Percentiles rank a stretch among this genome's conserved stretches.
Conservation (phyloP, 371 early-diverging fungal genomes). For the Mucor racemosus region DNA sequence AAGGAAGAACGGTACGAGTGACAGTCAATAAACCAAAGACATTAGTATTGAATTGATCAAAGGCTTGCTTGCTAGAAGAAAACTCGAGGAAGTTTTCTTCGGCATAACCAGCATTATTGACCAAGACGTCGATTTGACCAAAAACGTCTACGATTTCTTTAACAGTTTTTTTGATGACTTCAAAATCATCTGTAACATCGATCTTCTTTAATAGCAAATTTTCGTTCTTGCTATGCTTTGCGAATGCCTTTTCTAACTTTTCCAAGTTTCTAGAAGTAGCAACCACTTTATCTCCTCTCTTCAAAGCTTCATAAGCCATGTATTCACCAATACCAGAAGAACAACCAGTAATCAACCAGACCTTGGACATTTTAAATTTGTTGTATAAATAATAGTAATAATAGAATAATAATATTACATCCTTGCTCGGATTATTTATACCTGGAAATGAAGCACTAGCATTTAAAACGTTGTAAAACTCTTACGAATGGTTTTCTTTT, state of each 20-base stretch:
- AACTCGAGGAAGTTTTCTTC: neutral
- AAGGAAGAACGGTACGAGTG: neutral
- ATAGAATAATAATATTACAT: too few relatives aligned
- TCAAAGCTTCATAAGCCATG: neutral
- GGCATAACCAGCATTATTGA: neutral
- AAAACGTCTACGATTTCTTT: neutral
- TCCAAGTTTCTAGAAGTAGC: neutral
- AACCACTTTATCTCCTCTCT: neutral
- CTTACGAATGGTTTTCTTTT: too few relatives aligned
- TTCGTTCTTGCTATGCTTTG: neutral
- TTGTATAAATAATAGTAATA: too few relatives aligned
- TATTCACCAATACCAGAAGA: neutral
- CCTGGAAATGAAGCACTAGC: too few relatives aligned
- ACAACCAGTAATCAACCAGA: neutral
- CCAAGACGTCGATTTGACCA: neutral
- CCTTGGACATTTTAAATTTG: slow-evolving; percentile 1
- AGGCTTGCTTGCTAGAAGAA: neutral
- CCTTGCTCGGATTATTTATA: too few relatives aligned
- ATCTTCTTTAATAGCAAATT: neutral
- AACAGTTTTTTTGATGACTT: neutral
- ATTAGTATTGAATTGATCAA: neutral
- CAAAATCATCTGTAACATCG: neutral
- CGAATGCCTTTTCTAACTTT: neutral
- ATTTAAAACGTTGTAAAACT: too few relatives aligned
- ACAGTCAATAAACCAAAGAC: neutral